Base-by-base conservation (phyloP, 495 filamentous ascomycete species). In the Amniculicola lignicola region DNA sequence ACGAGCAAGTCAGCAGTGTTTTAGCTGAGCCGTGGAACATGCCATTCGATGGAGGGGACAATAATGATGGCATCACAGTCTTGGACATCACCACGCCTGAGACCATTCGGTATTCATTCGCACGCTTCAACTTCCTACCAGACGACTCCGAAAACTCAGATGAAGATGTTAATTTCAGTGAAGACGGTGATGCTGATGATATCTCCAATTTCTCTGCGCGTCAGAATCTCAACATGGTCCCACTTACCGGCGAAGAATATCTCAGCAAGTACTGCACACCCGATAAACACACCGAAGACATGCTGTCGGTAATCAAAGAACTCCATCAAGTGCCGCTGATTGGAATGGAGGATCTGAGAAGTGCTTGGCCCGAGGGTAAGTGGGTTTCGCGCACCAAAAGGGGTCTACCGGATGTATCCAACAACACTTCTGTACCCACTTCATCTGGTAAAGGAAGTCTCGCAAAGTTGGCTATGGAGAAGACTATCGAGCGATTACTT, bases 61-160 rank as follows among this genome's bases (percentile, higher is more conserved):
- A 57, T 38, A 51, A 61, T 16, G 51, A 61, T 36, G 57, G 51
- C n/a, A 37, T 61, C 18, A 61, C 57, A 11, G 35, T 61, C 16
- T 5, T 61, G 9, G 58, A 61, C 35, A 46, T 57, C 19, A 56
- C 58, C 14, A 24, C 37, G 23, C 43, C 39, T 16, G 6, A 41
- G 4, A 3, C 44, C 11, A 19, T 41, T 1, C 23, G 38, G 1
- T 57, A 56, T 31, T 61, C 52, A 19, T 61, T 61, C 50, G 50
- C 31, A n/a, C 1, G 2, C 9, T 36, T 35, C 3, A 4, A 37
- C 1, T 4, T 11, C 31, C n/a, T 16, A 5, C 22, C 1, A 12
- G 2, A 18, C n/a, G 27, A 12, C n/a, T 12, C 19, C 16, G 48
- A 25, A 2, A 4, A 40, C 7, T 21, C 12, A 2, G 48, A 41